Conservation (phyloP, 208 protist species). For the Leishmania lainsoni region DNA sequence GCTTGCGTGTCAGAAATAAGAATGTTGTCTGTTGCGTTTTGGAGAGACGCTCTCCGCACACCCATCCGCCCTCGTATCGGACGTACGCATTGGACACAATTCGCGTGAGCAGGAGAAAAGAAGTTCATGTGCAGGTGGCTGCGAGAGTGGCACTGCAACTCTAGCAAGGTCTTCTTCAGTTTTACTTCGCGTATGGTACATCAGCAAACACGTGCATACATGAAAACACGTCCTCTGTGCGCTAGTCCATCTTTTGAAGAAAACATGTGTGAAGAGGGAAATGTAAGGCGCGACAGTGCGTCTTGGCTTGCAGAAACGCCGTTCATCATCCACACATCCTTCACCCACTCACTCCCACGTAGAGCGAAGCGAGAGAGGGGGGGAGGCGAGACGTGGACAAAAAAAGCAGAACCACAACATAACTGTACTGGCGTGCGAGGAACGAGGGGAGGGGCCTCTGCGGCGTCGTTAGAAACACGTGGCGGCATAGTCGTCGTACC, state of each 20-base stretch:
- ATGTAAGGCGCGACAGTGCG: neutral
- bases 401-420: neutral
- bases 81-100: neutral
- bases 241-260: neutral
- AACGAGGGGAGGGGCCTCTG: neutral
- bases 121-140: neutral
- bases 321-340: neutral
- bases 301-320: neutral
- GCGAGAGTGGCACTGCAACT: neutral
- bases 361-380: neutral
- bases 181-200: neutral
- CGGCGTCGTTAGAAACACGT: too few species aligned
- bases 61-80: neutral
- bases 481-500: too few species aligned
- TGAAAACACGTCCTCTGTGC: neutral
- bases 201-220: neutral
- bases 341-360: neutral
- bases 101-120: neutral
- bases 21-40: neutral
- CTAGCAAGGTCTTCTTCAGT: neutral
- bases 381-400: neutral
- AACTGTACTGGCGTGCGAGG: neutral
- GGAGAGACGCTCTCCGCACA: neutral
- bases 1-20: neutral
- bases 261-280: neutral